phyloP scores from a whole-genome alignment of 2,329 filamentous ascomycete genomes.

The Talaromyces rugulosus region DNA sequence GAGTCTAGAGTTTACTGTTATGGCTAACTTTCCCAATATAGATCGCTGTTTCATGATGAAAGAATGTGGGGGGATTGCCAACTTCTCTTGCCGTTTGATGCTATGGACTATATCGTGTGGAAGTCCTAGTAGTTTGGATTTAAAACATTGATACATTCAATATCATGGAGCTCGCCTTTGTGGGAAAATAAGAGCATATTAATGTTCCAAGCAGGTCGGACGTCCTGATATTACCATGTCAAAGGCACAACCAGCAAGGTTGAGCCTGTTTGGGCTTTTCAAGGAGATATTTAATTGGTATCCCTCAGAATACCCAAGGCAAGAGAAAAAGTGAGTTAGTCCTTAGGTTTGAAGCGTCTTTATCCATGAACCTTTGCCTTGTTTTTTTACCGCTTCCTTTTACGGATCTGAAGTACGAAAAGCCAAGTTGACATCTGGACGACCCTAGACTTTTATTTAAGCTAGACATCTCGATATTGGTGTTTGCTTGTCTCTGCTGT shows the following conservation, averaged over 20 bases:
- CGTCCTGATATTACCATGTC: neutral
- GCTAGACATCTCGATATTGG: constrained; percentile 27
- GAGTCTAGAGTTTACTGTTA: no score
- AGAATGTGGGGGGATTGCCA: neutral
- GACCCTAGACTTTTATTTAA: constrained; percentile 25
- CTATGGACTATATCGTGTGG: no score
- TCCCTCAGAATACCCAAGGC: constrained; percentile 23
- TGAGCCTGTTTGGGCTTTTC: constrained; percentile 17
- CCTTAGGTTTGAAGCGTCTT: no score
- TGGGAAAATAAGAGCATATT: no score
- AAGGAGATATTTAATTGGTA: constrained; percentile 33
- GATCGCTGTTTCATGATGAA: neutral
- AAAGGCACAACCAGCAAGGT: neutral
- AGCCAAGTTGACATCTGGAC: neutral
- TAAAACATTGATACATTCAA: no score
- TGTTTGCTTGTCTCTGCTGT: constrained; percentile 31
- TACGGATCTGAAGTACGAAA: no score
- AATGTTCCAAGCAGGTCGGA: neutral
- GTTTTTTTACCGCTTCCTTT: no score
- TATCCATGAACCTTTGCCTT: no score
- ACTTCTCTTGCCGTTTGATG: neutral
- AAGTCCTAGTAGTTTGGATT: no score
- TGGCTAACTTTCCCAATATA: neutral
- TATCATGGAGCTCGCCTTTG: no score
- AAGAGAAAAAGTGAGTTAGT: constrained; percentile 25